phyloP scores from a whole-genome alignment of 2,329 filamentous ascomycete species.

The Fusarium illudens region DNA sequence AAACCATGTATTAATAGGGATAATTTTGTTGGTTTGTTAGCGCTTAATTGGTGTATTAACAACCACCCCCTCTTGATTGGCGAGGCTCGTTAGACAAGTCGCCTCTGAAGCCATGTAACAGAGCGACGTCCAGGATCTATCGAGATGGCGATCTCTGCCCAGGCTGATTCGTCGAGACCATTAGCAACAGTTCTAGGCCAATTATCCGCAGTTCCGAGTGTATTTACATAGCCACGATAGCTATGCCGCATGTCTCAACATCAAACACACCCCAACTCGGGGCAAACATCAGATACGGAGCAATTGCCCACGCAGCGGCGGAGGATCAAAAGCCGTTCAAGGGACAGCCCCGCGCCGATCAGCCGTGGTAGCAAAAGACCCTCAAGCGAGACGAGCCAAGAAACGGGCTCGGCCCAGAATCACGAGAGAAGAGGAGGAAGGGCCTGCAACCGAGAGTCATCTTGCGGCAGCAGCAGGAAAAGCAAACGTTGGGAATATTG shows the following conservation, averaged over 20 bases:
- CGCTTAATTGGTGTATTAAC: not conserved
- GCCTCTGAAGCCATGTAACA: not conserved
- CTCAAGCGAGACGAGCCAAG: constrained; percentile 4
- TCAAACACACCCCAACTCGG: not conserved
- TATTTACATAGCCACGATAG: not conserved
- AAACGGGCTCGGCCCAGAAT: not conserved
- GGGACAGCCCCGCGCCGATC: not conserved
- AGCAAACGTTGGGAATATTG: not conserved
- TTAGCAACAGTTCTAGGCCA: not conserved
- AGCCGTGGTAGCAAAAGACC: not conserved
- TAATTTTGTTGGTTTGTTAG: not conserved
- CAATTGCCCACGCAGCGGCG: not conserved
- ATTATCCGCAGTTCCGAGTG: not conserved
- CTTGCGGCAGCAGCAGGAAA: not conserved
- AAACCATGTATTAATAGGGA: not conserved
- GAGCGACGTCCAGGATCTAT: not conserved
- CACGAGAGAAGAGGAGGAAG: not conserved
- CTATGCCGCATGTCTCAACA: not conserved
- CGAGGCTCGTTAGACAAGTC: not conserved
- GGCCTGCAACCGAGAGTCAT: not conserved
- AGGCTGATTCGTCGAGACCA: not conserved
- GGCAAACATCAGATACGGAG: not conserved
- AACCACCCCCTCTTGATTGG: not conserved
- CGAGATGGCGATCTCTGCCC: not conserved
- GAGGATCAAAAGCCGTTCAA: not conserved